Conservation (phyloP, 805 yeast genomes). For the Pachysolen tannophilus region DNA sequence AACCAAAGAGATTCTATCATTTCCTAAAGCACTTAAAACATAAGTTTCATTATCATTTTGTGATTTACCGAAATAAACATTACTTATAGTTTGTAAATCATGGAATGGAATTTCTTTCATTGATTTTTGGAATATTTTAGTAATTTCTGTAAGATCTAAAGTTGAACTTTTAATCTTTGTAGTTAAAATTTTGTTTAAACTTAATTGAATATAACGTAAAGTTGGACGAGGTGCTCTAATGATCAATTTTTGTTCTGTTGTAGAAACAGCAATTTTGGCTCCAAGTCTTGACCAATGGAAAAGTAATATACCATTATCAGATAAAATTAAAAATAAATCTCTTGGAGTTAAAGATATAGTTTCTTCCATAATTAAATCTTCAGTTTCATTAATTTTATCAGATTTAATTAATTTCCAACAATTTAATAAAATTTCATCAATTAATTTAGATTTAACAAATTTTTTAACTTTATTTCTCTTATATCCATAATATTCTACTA, state of each 20-base stretch:
- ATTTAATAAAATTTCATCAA: constrained; percentile 2
- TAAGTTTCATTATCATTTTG: neutral
- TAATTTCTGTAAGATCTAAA: constrained; percentile 14
- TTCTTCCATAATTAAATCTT: constrained; percentile 14
- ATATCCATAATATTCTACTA: neutral
- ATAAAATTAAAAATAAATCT: constrained; percentile 23
- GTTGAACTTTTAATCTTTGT: constrained; percentile 15
- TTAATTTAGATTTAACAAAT: neutral
- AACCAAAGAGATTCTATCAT: neutral
- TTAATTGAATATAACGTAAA: constrained; percentile 23
- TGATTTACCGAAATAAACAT: constrained; percentile 23
- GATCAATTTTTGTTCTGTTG: constrained; percentile 17
- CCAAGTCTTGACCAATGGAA: constrained; percentile 27
- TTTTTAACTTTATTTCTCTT: neutral
- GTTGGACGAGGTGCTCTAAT: constrained; percentile 20
- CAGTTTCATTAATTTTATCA: constrained; percentile 9
- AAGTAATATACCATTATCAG: constrained; percentile 22
- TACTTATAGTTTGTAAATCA: constrained; percentile 18
- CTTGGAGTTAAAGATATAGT: constrained; percentile 19
- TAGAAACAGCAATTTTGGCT: constrained; percentile 22
- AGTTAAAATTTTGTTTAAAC: constrained; percentile 24
- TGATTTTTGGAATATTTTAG: constrained; percentile 12
- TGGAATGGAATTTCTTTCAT: constrained; percentile 17
- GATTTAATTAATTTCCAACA: constrained; percentile 3
- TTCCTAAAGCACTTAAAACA: neutral